Evolutionary conservation across 768 basidiomycete genomes (phyloP).

Genomic region (Kwoniella botswanensis): DNA sequence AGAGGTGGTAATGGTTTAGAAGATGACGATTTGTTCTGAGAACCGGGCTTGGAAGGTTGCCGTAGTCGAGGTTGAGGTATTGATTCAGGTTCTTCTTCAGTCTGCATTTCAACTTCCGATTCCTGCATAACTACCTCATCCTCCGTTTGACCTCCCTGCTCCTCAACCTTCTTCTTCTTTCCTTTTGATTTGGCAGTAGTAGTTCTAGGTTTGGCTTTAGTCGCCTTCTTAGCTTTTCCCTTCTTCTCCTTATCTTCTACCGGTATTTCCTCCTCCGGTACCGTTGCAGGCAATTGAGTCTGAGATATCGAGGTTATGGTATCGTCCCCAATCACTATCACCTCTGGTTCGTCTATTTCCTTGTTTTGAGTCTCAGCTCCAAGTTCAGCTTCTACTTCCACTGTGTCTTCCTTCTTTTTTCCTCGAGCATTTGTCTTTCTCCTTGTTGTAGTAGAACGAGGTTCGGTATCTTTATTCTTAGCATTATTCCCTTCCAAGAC

Average conservation of each 20-base stretch:
- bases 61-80: background rate
- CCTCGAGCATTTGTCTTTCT: constrained; percentile 6
- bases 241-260: constrained; percentile 9
- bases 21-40: constrained; percentile 22
- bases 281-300: background rate
- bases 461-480: constrained; percentile 21
- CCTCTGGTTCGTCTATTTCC: background rate
- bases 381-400: constrained; percentile 4
- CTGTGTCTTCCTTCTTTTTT: constrained; percentile 17
- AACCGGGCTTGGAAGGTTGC: constrained; percentile 9
- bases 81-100: background rate
- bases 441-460: constrained; percentile 21
- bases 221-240: constrained; percentile 17
- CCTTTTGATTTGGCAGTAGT: constrained; percentile 9
- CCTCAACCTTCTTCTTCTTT: constrained; percentile 20
- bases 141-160: constrained; percentile 5
- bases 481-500: constrained; percentile 1
- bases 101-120: constrained; percentile 2
- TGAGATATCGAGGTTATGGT: constrained; percentile 12
- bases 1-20: constrained; percentile 28
- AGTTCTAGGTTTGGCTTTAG: constrained; percentile 14
- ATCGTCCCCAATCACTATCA: constrained; percentile 13
- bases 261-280: constrained; percentile 9
- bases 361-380: too few relatives aligned
- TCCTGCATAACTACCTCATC: background rate